Evolutionary conservation across 768 basidiomycete species (phyloP).

Genomic region (Suillus fuscotomentosus): DNA sequence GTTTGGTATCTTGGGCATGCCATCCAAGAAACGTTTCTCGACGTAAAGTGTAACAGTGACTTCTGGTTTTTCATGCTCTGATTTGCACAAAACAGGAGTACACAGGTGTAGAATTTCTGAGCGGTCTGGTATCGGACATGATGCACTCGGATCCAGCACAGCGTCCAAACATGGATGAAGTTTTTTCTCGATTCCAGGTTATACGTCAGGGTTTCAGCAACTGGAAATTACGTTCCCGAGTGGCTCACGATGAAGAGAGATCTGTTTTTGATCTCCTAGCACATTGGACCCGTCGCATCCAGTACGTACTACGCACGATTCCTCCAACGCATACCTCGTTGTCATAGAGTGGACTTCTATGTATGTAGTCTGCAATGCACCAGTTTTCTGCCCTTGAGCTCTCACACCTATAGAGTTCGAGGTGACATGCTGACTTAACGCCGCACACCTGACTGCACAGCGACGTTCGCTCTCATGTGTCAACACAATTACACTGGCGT

Average conservation of each 20-base stretch:
- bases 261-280: conserved; percentile 8
- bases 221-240: conserved; percentile 27
- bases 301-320: conserved; percentile 15
- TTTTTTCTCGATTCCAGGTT: conserved; percentile 19
- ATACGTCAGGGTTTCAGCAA: conserved; percentile 11
- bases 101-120: conserved; percentile 21
- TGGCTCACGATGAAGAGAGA: conserved; percentile 14
- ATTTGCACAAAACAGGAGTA: background rate
- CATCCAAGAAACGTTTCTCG: conserved; percentile 28
- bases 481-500: too few relatives aligned
- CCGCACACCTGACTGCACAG: background rate
- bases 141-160: conserved; percentile 29
- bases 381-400: background rate
- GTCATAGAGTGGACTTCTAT: background rate
- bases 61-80: background rate
- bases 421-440: background rate
- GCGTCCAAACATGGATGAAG: conserved; percentile 29
- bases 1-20: conserved; percentile 44
- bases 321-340: conserved; percentile 3
- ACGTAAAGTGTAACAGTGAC: conserved; percentile 19
- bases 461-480: too few relatives aligned
- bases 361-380: background rate
- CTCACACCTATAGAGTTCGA: background rate
- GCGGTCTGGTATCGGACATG: conserved; percentile 32
- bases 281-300: conserved; percentile 16